Percentiles rank a stretch among this genome's conserved stretches.
phyloP scores from a whole-genome alignment of 2,329 filamentous ascomycete species.

The Fusarium albosuccineum region DNA sequence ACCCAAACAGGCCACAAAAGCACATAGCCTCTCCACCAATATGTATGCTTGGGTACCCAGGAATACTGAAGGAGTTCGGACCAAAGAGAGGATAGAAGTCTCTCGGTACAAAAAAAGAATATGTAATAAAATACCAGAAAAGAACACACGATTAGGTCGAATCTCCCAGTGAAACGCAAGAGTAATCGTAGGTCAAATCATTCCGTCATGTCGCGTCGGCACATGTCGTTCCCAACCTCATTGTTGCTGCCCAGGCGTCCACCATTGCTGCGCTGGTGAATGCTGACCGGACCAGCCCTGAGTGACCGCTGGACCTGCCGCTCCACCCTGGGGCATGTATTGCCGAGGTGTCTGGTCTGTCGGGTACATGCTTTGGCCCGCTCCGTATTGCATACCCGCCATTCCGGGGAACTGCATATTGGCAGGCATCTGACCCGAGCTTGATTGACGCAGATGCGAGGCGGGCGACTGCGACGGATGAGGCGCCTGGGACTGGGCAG shows the following conservation, averaged over 20 bases:
- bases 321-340: conserved; percentile 74
- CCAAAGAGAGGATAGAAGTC: conserved; percentile 40
- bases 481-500: conserved; percentile 65
- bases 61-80: conserved; percentile 48
- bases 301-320: conserved; percentile 63
- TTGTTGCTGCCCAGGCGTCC: conserved; percentile 64
- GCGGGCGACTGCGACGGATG: conserved; percentile 68
- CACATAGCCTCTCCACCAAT: conserved; percentile 53
- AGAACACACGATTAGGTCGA: conserved; percentile 24
- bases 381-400: conserved; percentile 69
- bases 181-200: conserved; percentile 35
- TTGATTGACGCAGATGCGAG: conserved; percentile 71
- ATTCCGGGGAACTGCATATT: conserved; percentile 74
- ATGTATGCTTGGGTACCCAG: conserved; percentile 55
- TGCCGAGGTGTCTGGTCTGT: conserved; percentile 74
- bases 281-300: conserved; percentile 72
- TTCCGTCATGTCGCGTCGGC: conserved; percentile 41
- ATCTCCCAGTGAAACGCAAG: conserved; percentile 26
- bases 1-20: conserved; percentile 48
- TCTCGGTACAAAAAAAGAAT: conserved; percentile 24
- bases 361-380: conserved; percentile 70
- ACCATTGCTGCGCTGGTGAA: conserved; percentile 71
- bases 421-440: conserved; percentile 68
- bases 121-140: conserved; percentile 30
- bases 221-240: conserved; percentile 25